phyloP scores from a whole-genome alignment of 2,329 filamentous ascomycete genomes.

The Cordyceps javanica region DNA sequence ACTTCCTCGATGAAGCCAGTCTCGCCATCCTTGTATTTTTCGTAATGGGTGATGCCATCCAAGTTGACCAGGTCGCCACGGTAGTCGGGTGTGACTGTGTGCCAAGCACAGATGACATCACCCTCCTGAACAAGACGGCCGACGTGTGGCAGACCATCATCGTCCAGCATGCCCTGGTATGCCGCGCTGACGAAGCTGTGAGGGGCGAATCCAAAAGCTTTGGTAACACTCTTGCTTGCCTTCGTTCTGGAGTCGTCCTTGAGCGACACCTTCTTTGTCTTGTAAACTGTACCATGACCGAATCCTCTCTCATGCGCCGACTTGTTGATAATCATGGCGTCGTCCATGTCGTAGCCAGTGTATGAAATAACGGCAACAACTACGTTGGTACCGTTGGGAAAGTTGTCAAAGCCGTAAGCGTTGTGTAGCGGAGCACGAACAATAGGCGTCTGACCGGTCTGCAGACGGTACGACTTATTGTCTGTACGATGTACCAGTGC shows the following conservation, averaged over 20 bases:
- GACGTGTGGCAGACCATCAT: slow-evolving; percentile 79
- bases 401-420: slow-evolving; percentile 94
- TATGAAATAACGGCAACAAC: slow-evolving; percentile 98
- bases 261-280: slow-evolving; percentile 86
- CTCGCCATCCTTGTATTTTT: slow-evolving; percentile 93
- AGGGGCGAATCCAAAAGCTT: slow-evolving; percentile 88
- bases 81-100: slow-evolving; percentile 78
- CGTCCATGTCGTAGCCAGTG: slow-evolving; percentile 99
- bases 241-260: slow-evolving; percentile 69
- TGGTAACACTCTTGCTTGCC: slow-evolving; percentile 63
- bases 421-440: slow-evolving; percentile 91
- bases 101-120: slow-evolving; percentile 81
- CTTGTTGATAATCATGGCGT: slow-evolving; percentile 99
- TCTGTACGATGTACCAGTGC: slow-evolving; percentile 83
- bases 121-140: slow-evolving; percentile 74
- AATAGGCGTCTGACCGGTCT: slow-evolving; percentile 92
- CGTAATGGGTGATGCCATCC: slow-evolving; percentile 77
- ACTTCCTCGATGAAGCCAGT: slow-evolving; percentile 88
- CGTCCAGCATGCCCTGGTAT: slow-evolving; percentile 68
- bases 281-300: slow-evolving; percentile 93
- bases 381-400: slow-evolving; percentile 92
- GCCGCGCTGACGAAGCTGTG: slow-evolving; percentile 64
- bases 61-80: slow-evolving; percentile 75
- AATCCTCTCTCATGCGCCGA: slow-evolving; percentile 94
- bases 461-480: slow-evolving; percentile 92